Percentiles rank a stretch among this genome's conserved stretches.
Conservation (phyloP, 1,284 basidiomycete species). For the Violaceomyces palustris region DNA sequence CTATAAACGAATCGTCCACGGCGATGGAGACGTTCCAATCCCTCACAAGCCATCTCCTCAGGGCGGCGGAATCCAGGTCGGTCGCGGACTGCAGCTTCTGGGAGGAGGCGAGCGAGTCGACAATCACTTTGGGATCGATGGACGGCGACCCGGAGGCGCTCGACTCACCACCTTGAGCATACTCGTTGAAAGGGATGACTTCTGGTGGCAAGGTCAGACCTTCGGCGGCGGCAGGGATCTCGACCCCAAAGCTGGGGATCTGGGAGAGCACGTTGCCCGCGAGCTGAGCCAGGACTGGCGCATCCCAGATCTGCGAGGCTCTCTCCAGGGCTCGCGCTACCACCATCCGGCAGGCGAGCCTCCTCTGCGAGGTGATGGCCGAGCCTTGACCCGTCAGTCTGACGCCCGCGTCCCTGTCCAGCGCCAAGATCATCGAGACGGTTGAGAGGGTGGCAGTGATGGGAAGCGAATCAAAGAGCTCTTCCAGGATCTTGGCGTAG, state of each 20-base stretch:
- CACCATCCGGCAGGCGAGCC: constrained; percentile 64
- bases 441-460: constrained; percentile 69
- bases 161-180: constrained; percentile 19
- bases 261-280: constrained; percentile 18
- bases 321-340: constrained; percentile 64
- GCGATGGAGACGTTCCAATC: constrained; percentile 46
- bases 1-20: constrained; percentile 34
- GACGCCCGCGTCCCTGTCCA: constrained; percentile 61
- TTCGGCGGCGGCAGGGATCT: constrained; percentile 21
- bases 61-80: constrained; percentile 16
- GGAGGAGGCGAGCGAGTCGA: constrained; percentile 25
- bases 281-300: constrained; percentile 7
- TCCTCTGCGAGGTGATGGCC: constrained; percentile 55
- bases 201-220: constrained; percentile 25
- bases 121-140: constrained; percentile 15
- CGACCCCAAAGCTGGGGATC: constrained; percentile 22
- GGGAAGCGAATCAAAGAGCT: constrained; percentile 67
- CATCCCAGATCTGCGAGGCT: constrained; percentile 70
- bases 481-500: constrained; percentile 66
- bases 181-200: constrained; percentile 20
- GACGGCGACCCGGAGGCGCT: constrained; percentile 15
- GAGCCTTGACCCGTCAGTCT: constrained; percentile 50
- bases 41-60: constrained; percentile 41
- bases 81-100: constrained; percentile 32
- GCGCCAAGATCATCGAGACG: constrained; percentile 75